Base-by-base conservation (phyloP, 495 filamentous ascomycete genomes). In the Neurospora discreta region DNA sequence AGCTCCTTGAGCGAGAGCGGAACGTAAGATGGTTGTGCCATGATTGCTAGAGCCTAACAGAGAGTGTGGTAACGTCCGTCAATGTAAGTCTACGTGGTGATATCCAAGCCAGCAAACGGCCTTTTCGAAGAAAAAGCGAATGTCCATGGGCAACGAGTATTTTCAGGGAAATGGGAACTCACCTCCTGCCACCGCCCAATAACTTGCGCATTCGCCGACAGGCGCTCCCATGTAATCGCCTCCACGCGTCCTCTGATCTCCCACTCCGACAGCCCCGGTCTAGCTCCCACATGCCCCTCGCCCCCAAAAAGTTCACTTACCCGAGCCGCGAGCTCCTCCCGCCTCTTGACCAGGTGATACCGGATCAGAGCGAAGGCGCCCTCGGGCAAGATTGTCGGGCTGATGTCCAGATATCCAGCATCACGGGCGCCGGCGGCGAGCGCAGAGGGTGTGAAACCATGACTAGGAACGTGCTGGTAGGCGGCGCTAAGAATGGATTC, bases 131-230 rank as follows among this genome's bases (percentile, higher is more conserved):
- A 39, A 39, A 10, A 13, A 26, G n/a, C 44, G 44, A 46, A 46
- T 16, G 41, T 13, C 39, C 41, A 42, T 43, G 3, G n/a, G 46
- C 20, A 4, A n/a, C n/a, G 46, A 58, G 13, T 30, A 26, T 30
- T 26, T 26, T 13, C 65, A 33, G 65, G 42, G 23, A 40, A 6
- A 10, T n/a, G 42, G 18, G 3, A 60, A 83, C 86, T 71, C 75
- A 95, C 93, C 87, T 95, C 93, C 82, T 95, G 92, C 93, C 92
- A 97, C 68, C 89, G 84, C 69, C 87, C 82, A 68, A 91, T 87
- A 26, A 97, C 83, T 3, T 87, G 84, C 26, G 75, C 77, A 79
- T 98, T 98, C 75, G 88, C 91, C 70, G 85, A 80, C 74, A 99
- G 77, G 69, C 95, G 77, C 80, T 90, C 89, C 84, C 93, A 86